phyloP scores from a whole-genome alignment of 2,329 filamentous ascomycete genomes.

The Ciborinia camelliae region DNA sequence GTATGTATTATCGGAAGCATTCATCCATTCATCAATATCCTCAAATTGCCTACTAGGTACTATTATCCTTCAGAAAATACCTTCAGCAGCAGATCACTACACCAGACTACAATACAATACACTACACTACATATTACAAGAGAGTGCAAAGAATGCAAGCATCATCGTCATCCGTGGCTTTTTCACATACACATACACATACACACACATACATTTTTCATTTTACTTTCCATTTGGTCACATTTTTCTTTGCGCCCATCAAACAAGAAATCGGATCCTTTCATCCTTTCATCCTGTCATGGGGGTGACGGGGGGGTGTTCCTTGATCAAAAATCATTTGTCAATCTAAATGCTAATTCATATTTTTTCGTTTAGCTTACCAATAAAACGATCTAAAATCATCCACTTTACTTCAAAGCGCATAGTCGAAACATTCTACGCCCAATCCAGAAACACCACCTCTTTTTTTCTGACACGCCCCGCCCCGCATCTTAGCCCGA shows the following conservation, averaged over 20 bases:
- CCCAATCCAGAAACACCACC: not conserved
- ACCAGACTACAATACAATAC: too few relatives aligned
- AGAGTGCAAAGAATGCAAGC: slow-evolving; percentile 11
- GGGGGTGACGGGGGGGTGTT: not conserved
- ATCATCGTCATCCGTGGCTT: slow-evolving; percentile 1
- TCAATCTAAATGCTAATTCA: slow-evolving; percentile 29
- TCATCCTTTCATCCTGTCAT: not conserved
- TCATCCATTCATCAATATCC: slow-evolving; percentile 1
- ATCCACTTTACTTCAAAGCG: slow-evolving; percentile 11
- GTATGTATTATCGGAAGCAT: not conserved
- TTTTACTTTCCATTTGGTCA: not conserved
- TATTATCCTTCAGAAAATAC: not conserved
- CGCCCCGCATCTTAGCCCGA: not conserved
- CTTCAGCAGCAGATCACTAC: not conserved
- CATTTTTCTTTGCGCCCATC: not conserved
- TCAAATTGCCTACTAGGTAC: not conserved
- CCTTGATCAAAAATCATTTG: not conserved
- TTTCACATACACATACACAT: not conserved
- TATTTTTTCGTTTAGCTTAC: slow-evolving; percentile 31
- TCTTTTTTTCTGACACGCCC: not conserved
- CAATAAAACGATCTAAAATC: slow-evolving; percentile 27
- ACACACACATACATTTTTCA: not conserved
- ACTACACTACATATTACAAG: not conserved
- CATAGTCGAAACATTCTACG: not conserved
- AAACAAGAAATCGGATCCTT: not conserved